phyloP scores from a whole-genome alignment of 352 stramenopile genomes.

The Globisporangium emineosum region DNA sequence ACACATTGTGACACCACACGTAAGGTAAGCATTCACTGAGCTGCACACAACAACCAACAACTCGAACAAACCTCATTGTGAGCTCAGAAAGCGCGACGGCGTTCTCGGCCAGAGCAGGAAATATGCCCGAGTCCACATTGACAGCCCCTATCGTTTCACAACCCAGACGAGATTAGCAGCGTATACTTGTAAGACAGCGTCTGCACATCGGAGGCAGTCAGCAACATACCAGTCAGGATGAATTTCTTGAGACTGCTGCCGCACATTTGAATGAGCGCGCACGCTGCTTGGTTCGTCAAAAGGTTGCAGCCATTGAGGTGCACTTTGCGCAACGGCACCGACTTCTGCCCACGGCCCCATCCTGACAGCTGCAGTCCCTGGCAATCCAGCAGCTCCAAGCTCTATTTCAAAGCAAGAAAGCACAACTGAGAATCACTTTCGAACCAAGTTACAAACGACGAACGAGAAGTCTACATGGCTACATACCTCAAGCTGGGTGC shows the following conservation, averaged over 20 bases:
- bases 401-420: slow-evolving; percentile 24
- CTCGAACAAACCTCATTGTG: slow-evolving; percentile 37
- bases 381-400: slow-evolving; percentile 58
- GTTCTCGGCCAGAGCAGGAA: slow-evolving; percentile 31
- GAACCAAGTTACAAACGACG: no score
- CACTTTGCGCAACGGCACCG: slow-evolving; percentile 30
- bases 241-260: slow-evolving; percentile 36
- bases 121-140: slow-evolving; percentile 42
- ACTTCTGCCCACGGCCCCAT: slow-evolving; percentile 28
- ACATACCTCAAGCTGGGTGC: slow-evolving; percentile 31
- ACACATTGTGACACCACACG: no score
- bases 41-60: not conserved
- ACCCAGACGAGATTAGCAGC: not conserved
- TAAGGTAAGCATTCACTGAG: not conserved
- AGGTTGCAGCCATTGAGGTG: slow-evolving; percentile 51
- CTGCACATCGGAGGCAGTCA: not conserved
- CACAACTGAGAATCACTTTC: not conserved
- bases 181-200: not conserved
- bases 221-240: slow-evolving; percentile 37
- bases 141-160: slow-evolving; percentile 27
- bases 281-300: slow-evolving; percentile 38
- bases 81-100: slow-evolving; percentile 37
- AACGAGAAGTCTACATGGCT: not conserved
- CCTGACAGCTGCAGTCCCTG: slow-evolving; percentile 29
- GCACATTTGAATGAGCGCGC: slow-evolving; percentile 35